These are phyloP conservation scores for Zasmidium angulare DNA, from an alignment of 2,329 filamentous ascomycete species.

Conservation along the genomic window DNA sequence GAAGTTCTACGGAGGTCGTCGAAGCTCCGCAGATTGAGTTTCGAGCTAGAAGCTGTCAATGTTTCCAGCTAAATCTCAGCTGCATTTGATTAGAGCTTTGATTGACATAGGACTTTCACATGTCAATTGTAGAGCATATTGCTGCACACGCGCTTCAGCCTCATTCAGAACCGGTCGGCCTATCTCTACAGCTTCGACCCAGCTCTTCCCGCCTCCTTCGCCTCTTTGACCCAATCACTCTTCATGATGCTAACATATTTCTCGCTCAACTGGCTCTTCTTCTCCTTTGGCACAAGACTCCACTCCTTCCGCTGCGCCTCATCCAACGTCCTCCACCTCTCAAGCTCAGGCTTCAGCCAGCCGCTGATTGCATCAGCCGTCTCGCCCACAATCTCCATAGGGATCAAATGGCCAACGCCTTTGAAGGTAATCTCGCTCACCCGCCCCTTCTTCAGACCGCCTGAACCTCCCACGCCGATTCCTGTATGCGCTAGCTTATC, in stretches of 20 bases:
- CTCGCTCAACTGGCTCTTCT: slow-evolving; percentile 32
- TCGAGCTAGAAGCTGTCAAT: neutral
- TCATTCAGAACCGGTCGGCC: too few relatives aligned
- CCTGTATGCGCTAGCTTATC: slow-evolving; percentile 66
- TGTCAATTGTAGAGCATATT: too few relatives aligned
- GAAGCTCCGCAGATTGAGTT: neutral
- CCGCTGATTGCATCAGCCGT: slow-evolving; percentile 57
- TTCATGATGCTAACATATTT: slow-evolving; percentile 27
- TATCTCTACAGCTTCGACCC: neutral
- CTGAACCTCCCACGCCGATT: slow-evolving; percentile 64
- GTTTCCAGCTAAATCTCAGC: neutral
- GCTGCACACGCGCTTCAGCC: too few relatives aligned
- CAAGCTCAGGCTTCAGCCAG: slow-evolving; percentile 39
- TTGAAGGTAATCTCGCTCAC: slow-evolving; percentile 67
- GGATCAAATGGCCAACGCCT: slow-evolving; percentile 73
- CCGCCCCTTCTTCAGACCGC: slow-evolving; percentile 62
- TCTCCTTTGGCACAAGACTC: slow-evolving; percentile 25
- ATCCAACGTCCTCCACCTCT: slow-evolving; percentile 36
- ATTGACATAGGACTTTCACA: too few relatives aligned
- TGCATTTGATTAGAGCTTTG: neutral
- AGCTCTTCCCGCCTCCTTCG: slow-evolving; percentile 5
- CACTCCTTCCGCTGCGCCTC: slow-evolving; percentile 28
- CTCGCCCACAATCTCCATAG: slow-evolving; percentile 72
- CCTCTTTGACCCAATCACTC: slow-evolving; percentile 20
- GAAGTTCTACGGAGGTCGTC: neutral